phyloP scores from a whole-genome alignment of 495 filamentous ascomycete genomes.

The Penicillium waksmanii region DNA sequence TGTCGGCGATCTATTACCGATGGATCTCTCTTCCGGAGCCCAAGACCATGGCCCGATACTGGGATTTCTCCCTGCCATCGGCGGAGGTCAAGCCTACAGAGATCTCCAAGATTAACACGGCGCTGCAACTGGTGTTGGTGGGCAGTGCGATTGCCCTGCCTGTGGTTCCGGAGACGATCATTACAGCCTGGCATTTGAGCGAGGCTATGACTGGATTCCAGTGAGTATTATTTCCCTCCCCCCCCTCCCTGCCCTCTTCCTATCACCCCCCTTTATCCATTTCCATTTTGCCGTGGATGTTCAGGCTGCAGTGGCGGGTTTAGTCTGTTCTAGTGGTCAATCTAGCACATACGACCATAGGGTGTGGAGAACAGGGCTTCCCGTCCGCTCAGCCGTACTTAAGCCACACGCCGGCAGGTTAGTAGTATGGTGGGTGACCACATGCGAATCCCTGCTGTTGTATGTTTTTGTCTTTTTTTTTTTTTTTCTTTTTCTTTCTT shows the following conservation, averaged over 20 bases:
- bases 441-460: slow-evolving; percentile 54
- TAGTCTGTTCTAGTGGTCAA: slow-evolving; percentile 4
- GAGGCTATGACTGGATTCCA: slow-evolving; percentile 66
- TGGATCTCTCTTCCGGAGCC: slow-evolving; percentile 92
- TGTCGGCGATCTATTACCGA: slow-evolving; percentile 90
- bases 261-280: not conserved
- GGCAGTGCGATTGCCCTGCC: slow-evolving; percentile 76
- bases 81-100: slow-evolving; percentile 91
- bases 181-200: slow-evolving; percentile 54
- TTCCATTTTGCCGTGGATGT: not conserved
- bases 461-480: slow-evolving; percentile 33
- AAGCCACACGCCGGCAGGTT: slow-evolving; percentile 54
- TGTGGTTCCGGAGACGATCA: slow-evolving; percentile 54
- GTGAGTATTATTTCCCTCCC: slow-evolving; percentile 54
- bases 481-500: slow-evolving; percentile 10
- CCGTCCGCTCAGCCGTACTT: slow-evolving; percentile 54
- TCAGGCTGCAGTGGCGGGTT: slow-evolving; percentile 7
- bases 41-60: slow-evolving; percentile 91
- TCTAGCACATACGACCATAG: slow-evolving; percentile 51
- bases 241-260: slow-evolving; percentile 5
- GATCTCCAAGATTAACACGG: slow-evolving; percentile 90
- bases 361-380: slow-evolving; percentile 55
- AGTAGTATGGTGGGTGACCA: slow-evolving; percentile 57
- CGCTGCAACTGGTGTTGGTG: slow-evolving; percentile 77
- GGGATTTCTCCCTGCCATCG: slow-evolving; percentile 93